Evolutionary conservation across 129 eudicot species (phyloP).

Genomic region (Lactuca saligna): DNA sequence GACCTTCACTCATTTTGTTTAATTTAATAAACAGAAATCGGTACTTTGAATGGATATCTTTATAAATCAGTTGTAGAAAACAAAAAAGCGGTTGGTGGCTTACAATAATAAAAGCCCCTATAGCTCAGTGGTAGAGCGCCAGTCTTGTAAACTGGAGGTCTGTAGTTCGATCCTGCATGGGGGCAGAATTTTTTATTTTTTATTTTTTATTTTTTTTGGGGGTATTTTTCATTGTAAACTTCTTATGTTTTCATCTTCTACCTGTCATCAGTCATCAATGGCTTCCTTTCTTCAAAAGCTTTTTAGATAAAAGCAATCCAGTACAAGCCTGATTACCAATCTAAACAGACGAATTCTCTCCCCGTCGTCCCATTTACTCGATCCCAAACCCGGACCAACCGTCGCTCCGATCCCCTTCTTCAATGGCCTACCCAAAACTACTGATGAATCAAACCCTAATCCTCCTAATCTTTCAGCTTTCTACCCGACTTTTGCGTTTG

Average conservation of each 20-base stretch:
- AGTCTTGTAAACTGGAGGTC: conserved; percentile 99
- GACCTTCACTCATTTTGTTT: neutral
- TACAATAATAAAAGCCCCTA: too few relatives aligned
- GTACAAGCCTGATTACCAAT: conserved; percentile 32
- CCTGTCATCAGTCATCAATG: conserved; percentile 45
- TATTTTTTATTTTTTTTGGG: neutral
- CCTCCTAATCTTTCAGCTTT: neutral
- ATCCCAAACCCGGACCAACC: conserved; percentile 13
- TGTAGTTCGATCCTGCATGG: conserved; percentile 99
- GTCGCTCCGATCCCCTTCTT: conserved; percentile 18
- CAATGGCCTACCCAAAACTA: conserved; percentile 10
- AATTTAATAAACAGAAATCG: neutral
- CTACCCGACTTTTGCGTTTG: conserved; percentile 63
- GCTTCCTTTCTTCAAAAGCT: conserved; percentile 47
- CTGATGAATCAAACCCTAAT: conserved; percentile 25
- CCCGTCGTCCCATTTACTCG: conserved; percentile 27
- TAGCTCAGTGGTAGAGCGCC: conserved; percentile 99
- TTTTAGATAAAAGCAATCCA: conserved; percentile 36
- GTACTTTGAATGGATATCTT: neutral
- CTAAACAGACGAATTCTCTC: conserved; percentile 35
- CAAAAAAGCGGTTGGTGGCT: too few relatives aligned
- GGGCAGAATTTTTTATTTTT: neutral
- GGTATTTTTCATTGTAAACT: conserved; percentile 1
- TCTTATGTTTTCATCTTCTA: conserved; percentile 23
- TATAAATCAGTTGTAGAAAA: neutral